These are phyloP conservation scores for Ensete ventricosum DNA, from an alignment of 176 grass and related monocot genomes.

Conservation along the genomic window DNA sequence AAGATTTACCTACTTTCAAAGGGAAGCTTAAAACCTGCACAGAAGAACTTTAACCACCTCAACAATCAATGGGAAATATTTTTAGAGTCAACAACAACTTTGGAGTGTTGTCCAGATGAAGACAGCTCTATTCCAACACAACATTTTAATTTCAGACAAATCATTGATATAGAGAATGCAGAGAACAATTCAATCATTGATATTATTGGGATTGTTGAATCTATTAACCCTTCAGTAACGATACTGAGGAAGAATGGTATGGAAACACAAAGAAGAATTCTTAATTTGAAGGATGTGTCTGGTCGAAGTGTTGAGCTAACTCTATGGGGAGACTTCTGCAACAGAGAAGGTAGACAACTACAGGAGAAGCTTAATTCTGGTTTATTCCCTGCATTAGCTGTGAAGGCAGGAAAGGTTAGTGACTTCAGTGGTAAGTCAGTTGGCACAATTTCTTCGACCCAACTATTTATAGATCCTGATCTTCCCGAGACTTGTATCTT, in stretches of 20 bases:
- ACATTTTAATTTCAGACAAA: slow-evolving; percentile 63
- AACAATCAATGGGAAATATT: slow-evolving; percentile 90
- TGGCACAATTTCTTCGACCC: slow-evolving; percentile 76
- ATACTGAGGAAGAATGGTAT: slow-evolving; percentile 89
- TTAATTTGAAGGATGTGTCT: slow-evolving; percentile 77
- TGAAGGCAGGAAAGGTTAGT: slow-evolving; percentile 91
- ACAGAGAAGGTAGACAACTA: slow-evolving; percentile 67
- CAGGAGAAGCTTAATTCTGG: slow-evolving; percentile 52
- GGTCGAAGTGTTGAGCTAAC: slow-evolving; percentile 84
- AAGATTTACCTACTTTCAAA: slow-evolving; percentile 90
- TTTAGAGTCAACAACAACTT: slow-evolving; percentile 60
- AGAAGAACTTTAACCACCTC: slow-evolving; percentile 85
- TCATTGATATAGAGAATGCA: slow-evolving; percentile 76
- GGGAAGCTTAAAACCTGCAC: slow-evolving; percentile 72
- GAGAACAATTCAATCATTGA: slow-evolving; percentile 63
- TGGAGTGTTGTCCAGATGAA: slow-evolving; percentile 75
- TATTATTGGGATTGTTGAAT: slow-evolving; percentile 73
- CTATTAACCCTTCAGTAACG: slow-evolving; percentile 57
- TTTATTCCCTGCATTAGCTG: slow-evolving; percentile 49
- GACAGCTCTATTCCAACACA: slow-evolving; percentile 67
- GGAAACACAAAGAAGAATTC: slow-evolving; percentile 76
- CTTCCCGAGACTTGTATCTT: slow-evolving; percentile 54
- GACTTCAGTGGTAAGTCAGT: slow-evolving; percentile 92
- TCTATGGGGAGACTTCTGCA: slow-evolving; percentile 95
- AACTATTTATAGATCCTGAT: slow-evolving; percentile 75